Evolutionary conservation across 2,329 filamentous ascomycete species (phyloP), one percentile per base, ranked within the genome.

Genomic region (Blastomyces emzantsi): DNA sequence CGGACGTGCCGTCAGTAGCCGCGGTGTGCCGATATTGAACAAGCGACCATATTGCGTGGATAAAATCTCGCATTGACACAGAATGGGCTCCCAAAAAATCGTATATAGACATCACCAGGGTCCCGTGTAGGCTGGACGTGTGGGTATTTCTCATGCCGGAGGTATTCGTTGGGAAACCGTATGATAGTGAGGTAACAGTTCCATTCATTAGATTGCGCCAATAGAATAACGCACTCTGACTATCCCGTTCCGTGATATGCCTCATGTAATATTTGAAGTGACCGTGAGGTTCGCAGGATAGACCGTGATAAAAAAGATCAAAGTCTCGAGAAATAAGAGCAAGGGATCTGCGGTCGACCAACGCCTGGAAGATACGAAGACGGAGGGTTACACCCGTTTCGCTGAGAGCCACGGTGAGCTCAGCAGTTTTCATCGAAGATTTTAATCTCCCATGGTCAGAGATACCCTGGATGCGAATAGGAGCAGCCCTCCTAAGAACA

Each of bases 241-340:
- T 15, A 25, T 62, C 52, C 9, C 56, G 51, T 28, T 36, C 8
- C 11, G 33, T n/a, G 33, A 62, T 62, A 30, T 62, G 61, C 6
- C 56, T 30, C 11, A 58, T 43, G 5, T 57, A 58, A 22, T 58
- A 36, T 43, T 49, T 49, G 25, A 62, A 62, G 19, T 55, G 52
- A 19, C 33, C 39, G 30, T 62, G 61, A 55, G 54, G 30, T 25
- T 55, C 61, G n/a, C 61, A 62, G 22, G 61, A 39, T 13, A 58
- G 47, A 25, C 61, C 61, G 25, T 56, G 33, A 47, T 58, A 62
- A 36, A 62, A 62, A 13, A 62, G 61, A 49, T 57, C 33, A 28
- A 62, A 62, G 47, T 62, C 61, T 15, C 45, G 43, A 25, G 36
- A 47, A 17, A 62, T 58, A 25, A 47, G 33, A 8, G 52, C 61